Evolutionary conservation across 441 rosid species (phyloP), one percentile per base, ranked within the genome.

Genomic region (Aleurites moluccanus): DNA sequence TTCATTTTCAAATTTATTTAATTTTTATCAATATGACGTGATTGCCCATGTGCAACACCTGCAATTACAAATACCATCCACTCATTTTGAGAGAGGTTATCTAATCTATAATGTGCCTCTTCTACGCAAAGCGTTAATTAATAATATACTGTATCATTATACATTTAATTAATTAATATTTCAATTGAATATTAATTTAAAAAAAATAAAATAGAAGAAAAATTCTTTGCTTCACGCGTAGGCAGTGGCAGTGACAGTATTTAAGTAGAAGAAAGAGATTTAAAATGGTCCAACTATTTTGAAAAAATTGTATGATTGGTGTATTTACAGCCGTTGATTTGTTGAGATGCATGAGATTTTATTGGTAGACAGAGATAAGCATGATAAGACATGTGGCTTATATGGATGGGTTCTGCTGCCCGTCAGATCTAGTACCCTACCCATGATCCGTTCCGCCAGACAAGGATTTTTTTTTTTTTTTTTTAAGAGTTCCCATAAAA

Each of bases 351-450:
- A 5, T 25, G 20, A 14, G 44, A 72, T 72, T 27, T 55, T 67
- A 45, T 23, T 45, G 25, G 74, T 20, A 9, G 75, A 8, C 23
- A n/a, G 27, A 53, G 59, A 72, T 72, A 27, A 72, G 75, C 61
- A 27, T 44, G 75, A 72, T 60, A 61, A 10, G 75, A 72, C 75
- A 20, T 61, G 30, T 61, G 67, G 30, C 67, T 72, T 59, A 60
- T 60, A 67, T 4, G 35, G 11, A 57, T 15, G 16, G 23, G 33
- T 33, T 55, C 27, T 67, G 56, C 70, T 52, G 56, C 56, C 21
- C 42, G 16, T 49, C 13, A 67, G 40, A 49, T 67, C 25, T 28
- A 30, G 15, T 42, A 28, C 65, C 38, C 53, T 53, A 56, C 65
- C 40, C 74, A 9, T 56, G 11, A 59, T 42, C 73, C 42, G n/a